Evolutionary conservation across 116 monocot species (phyloP), one percentile per base, ranked within the genome.

Genomic region (Papilionanthe hybrid): DNA sequence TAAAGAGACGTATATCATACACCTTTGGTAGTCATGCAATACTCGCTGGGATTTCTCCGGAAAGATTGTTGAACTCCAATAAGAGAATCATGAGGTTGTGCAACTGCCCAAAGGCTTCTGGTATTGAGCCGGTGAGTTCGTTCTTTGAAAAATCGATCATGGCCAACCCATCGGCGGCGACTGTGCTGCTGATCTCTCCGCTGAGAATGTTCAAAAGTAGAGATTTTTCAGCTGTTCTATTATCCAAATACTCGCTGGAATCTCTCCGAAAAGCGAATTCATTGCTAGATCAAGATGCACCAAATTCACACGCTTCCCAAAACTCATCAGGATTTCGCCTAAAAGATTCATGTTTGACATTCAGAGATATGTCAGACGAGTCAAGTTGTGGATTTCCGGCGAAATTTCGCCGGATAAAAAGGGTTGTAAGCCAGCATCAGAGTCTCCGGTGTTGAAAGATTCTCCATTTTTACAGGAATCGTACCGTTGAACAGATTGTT

Each of bases 71-170:
- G 48, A 30, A 42, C 83, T 77, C 87, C 83, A 97, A 32, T 27
- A 69, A 30, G 5, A 96, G 77, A 2, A 76, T 4, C 17, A 22
- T 15, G 5, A 96, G 86, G 29, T 90, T 84, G 53, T 79, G 45
- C 37, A 91, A 45, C 37, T 53, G 25, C 4, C 86, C 88, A 72
- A 97, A 86, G 9, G 74, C 85, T 7, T n/a, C n/a, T n/a, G n/a
- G n/a, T n/a, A n/a, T n/a, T n/a, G n/a, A n/a, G n/a, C n/a, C n/a
- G n/a, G n/a, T 88, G 17, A 97, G 55, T 5, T 87, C 66, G 80
- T 97, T 97, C 19, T 1, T 81, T 0, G 93, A 96, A 5, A 94
- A 7, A 72, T 96, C 93, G 42, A 96, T 82, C 44, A 50, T 7
- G 3, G 75, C 56, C 81, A 96, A 76, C 19, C 63, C 49, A 10